Evolutionary conservation across 2,329 filamentous ascomycete species (phyloP).

Genomic region (Trematosphaeria pertusa): DNA sequence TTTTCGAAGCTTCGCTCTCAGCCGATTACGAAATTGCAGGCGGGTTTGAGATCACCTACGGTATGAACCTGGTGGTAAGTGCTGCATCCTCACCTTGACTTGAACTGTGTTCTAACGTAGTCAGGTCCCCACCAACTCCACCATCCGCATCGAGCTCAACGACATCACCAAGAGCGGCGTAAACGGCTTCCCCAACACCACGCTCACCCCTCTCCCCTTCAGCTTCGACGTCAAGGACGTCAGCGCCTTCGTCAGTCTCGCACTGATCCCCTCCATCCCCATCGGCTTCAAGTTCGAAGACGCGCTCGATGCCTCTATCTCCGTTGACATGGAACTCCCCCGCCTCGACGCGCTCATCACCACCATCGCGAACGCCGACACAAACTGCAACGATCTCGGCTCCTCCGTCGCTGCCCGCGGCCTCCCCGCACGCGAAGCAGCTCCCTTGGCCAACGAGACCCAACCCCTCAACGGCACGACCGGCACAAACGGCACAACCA

Average conservation of each 20-base stretch:
- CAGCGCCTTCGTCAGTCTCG: slow-evolving; percentile 34
- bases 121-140: slow-evolving; percentile 39
- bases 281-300: slow-evolving; percentile 44
- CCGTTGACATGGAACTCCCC: slow-evolving; percentile 41
- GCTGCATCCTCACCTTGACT: neutral
- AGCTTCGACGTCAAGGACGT: slow-evolving; percentile 34
- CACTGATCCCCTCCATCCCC: slow-evolving; percentile 43
- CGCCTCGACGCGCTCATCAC: slow-evolving; percentile 37
- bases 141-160: slow-evolving; percentile 35
- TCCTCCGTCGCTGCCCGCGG: no score
- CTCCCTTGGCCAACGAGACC: no score
- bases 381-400: slow-evolving; percentile 26
- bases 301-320: slow-evolving; percentile 33
- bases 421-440: no score
- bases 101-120: slow-evolving; percentile 12
- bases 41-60: slow-evolving; percentile 43
- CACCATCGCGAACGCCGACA: slow-evolving; percentile 21
- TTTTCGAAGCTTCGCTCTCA: slow-evolving; percentile 37
- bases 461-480: no score
- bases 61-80: slow-evolving; percentile 46
- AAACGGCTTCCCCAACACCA: slow-evolving; percentile 37
- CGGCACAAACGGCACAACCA: slow-evolving; percentile 9
- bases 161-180: slow-evolving; percentile 32
- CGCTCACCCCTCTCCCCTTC: slow-evolving; percentile 42
- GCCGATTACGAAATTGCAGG: slow-evolving; percentile 36